phyloP scores from a whole-genome alignment of 768 basidiomycete genomes.

The Mycena metata region DNA sequence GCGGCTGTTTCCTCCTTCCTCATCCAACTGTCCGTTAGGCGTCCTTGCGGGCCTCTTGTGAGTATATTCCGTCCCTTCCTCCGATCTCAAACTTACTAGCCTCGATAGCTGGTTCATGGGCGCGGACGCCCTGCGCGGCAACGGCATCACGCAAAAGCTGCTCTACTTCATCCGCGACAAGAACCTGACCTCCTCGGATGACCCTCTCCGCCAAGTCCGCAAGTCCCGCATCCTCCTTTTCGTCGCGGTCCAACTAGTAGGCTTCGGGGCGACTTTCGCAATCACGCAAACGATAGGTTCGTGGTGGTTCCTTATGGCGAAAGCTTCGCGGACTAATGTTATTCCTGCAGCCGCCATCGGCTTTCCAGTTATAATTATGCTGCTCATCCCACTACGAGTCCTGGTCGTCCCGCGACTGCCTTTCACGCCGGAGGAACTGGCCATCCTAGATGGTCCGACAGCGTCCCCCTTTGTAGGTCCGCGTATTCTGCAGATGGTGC shows the following conservation, averaged over 20 bases:
- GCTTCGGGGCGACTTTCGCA: constrained; percentile 90
- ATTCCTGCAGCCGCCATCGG: constrained; percentile 85
- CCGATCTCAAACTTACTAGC: constrained; percentile 2
- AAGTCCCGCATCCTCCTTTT: constrained; percentile 82
- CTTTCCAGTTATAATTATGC: constrained; percentile 90
- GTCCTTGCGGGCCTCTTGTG: constrained; percentile 91
- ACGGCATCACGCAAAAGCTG: constrained; percentile 87
- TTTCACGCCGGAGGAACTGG: constrained; percentile 83
- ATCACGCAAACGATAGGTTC: constrained; percentile 91
- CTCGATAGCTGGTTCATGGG: constrained; percentile 90
- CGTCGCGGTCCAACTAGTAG: constrained; percentile 79
- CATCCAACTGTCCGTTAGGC: constrained; percentile 49
- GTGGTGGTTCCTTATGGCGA: constrained; percentile 35
- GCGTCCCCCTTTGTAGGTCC: constrained; percentile 87
- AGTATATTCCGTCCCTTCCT: constrained; percentile 43
- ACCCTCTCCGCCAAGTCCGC: constrained; percentile 84
- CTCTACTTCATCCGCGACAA: constrained; percentile 85
- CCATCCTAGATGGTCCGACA: constrained; percentile 89
- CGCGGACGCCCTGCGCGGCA: constrained; percentile 80
- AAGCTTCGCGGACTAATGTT: constrained; percentile 1
- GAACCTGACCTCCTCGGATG: constrained; percentile 67
- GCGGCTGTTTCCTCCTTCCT: constrained; percentile 13
- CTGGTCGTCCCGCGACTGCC: constrained; percentile 79
- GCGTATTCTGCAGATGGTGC: constrained; percentile 49
- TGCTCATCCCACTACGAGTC: constrained; percentile 83